A percentile compares a stretch with the other conserved stretches of the same genome.
These are phyloP conservation scores for Trifolium fragiferum DNA, from an alignment of 306 rosid genomes.

Conservation along the genomic window DNA sequence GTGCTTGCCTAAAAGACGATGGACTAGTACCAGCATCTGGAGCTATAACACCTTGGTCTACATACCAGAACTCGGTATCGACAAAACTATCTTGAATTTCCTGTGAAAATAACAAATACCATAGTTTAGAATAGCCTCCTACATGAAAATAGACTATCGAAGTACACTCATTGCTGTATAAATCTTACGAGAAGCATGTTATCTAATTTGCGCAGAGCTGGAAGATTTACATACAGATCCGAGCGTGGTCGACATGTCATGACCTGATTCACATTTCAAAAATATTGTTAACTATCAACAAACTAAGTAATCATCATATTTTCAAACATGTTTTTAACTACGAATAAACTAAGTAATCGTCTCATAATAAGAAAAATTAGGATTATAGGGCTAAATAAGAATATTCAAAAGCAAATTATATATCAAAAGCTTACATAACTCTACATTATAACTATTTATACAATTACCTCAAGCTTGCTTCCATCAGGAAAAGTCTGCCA, in stretches of 20 bases:
- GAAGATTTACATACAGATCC: constrained; percentile 92
- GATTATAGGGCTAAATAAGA: neutral
- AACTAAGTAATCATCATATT: neutral
- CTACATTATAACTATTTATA: neutral
- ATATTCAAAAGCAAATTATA: neutral
- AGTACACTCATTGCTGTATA: constrained; percentile 15
- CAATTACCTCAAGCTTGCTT: constrained; percentile 74
- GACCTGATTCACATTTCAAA: constrained; percentile 63
- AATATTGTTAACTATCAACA: neutral
- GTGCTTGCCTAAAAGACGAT: constrained; percentile 67
- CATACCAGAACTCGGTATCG: constrained; percentile 87
- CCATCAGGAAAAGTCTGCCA: constrained; percentile 93
- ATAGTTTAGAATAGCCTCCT: constrained; percentile 39
- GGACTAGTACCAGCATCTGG: constrained; percentile 74
- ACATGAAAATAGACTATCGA: constrained; percentile 21
- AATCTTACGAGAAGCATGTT: constrained; percentile 95
- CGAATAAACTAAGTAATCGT: no score
- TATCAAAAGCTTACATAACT: neutral
- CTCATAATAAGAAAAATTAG: no score
- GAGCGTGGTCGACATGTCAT: constrained; percentile 92
- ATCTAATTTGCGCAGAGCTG: constrained; percentile 90
- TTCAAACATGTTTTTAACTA: neutral
- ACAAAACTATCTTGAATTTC: constrained; percentile 81
- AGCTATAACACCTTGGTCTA: constrained; percentile 86
- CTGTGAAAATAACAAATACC: constrained; percentile 49